Percentiles rank a stretch among this genome's conserved stretches.
Conservation (phyloP, 2,329 filamentous ascomycete genomes). For the Fusarium annulatum region DNA sequence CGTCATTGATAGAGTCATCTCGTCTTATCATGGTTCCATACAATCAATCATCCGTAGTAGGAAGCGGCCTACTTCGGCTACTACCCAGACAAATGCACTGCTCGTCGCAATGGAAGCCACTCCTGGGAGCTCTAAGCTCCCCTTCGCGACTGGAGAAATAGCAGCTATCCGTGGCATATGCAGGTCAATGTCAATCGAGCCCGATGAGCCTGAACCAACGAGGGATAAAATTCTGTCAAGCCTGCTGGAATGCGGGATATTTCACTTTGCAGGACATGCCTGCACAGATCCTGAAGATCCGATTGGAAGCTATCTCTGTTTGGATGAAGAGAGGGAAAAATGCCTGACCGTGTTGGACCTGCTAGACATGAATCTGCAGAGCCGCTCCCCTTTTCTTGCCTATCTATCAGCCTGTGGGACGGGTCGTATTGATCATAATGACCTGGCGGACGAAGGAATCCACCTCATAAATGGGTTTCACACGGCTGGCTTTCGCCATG, state of each 20-base stretch:
- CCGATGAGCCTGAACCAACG: neutral
- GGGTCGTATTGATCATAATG: neutral
- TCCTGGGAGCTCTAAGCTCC: neutral
- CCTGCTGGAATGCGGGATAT: neutral
- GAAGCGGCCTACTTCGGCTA: neutral
- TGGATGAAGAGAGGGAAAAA: neutral
- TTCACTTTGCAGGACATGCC: neutral
- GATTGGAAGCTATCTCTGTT: neutral
- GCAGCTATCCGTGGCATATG: neutral
- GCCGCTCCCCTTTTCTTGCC: neutral
- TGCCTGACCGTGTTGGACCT: neutral
- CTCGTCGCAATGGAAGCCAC: neutral
- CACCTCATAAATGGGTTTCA: neutral
- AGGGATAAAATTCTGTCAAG: neutral
- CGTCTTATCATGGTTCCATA: neutral
- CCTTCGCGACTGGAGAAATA: neutral
- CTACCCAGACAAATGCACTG: neutral
- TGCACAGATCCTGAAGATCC: neutral
- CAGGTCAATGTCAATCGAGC: neutral
- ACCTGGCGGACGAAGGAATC: neutral
- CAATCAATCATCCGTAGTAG: neutral
- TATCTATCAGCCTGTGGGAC: neutral
- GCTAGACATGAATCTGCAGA: neutral
- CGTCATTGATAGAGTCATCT: neutral
- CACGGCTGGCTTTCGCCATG: neutral